Percentiles rank a stretch among this genome's conserved stretches.
These are phyloP conservation scores for Chamaenerion angustifolium DNA, from an alignment of 345 rosid genomes.

Conservation along the genomic window DNA sequence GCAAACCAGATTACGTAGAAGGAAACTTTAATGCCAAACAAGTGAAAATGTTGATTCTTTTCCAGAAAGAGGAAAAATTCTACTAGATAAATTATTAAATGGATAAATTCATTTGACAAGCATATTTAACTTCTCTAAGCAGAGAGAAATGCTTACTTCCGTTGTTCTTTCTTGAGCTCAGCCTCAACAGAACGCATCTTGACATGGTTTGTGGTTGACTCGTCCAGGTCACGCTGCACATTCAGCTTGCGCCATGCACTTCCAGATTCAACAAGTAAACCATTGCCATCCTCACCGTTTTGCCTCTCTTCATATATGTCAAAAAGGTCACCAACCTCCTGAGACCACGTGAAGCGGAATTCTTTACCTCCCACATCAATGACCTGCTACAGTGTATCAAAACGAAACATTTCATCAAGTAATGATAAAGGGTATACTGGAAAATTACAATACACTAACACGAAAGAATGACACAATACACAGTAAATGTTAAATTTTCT, in stretches of 20 bases:
- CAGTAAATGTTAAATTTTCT: no score
- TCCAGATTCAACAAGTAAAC: slow-evolving; percentile 87
- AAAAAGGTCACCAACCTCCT: slow-evolving; percentile 65
- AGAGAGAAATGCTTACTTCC: slow-evolving; percentile 35
- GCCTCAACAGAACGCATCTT: slow-evolving; percentile 94
- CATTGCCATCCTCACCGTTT: slow-evolving; percentile 70
- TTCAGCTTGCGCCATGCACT: slow-evolving; percentile 88
- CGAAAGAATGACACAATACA: no score
- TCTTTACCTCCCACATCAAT: slow-evolving; percentile 89
- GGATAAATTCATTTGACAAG: no score
- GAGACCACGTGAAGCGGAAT: slow-evolving; percentile 89
- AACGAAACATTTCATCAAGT: slow-evolving; percentile 5
- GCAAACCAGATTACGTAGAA: no score
- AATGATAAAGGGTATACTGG: neutral
- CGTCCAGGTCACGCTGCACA: slow-evolving; percentile 81
- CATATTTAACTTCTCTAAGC: no score
- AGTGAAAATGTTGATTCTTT: no score
- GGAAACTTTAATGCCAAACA: no score
- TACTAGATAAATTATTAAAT: no score
- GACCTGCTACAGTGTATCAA: slow-evolving; percentile 28
- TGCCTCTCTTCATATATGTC: slow-evolving; percentile 78
- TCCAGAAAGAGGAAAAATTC: no score
- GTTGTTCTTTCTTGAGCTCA: slow-evolving; percentile 64
- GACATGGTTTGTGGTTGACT: slow-evolving; percentile 75
- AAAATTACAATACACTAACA: neutral